Percentiles rank a stretch among this genome's conserved stretches.
phyloP scores from a whole-genome alignment of 2,329 filamentous ascomycete genomes.

The Aspergillus persii region DNA sequence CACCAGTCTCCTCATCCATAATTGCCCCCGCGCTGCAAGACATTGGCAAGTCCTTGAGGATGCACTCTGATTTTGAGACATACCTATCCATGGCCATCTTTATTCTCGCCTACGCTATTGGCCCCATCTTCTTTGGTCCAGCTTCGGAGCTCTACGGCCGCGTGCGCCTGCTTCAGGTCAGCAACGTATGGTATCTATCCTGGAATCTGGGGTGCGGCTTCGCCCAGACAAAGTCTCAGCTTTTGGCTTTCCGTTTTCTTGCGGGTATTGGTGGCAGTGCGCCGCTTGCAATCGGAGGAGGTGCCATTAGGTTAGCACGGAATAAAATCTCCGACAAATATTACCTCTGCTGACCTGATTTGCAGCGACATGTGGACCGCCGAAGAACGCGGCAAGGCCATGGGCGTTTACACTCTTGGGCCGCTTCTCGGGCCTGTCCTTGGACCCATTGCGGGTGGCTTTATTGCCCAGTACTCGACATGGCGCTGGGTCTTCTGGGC shows the following conservation, averaged over 20 bases:
- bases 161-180: slow-evolving; percentile 9
- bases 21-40: slow-evolving; percentile 50
- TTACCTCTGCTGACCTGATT: slow-evolving; percentile 21
- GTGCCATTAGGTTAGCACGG: slow-evolving; percentile 44
- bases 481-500: slow-evolving; percentile 75
- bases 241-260: slow-evolving; percentile 56
- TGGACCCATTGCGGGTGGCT: slow-evolving; percentile 64
- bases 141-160: slow-evolving; percentile 17
- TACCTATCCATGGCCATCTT: slow-evolving; percentile 55
- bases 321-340: not conserved
- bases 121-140: slow-evolving; percentile 15
- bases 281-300: slow-evolving; percentile 20
- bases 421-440: slow-evolving; percentile 64
- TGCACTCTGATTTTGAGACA: slow-evolving; percentile 43
- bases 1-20: slow-evolving; percentile 63
- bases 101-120: slow-evolving; percentile 51
- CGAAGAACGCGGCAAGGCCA: slow-evolving; percentile 61
- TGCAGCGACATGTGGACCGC: slow-evolving; percentile 58
- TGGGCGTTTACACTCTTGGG: slow-evolving; percentile 60
- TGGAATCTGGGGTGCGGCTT: slow-evolving; percentile 27
- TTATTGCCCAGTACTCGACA: slow-evolving; percentile 59
- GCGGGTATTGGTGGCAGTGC: slow-evolving; percentile 58
- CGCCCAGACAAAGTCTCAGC: slow-evolving; percentile 34
- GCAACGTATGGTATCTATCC: slow-evolving; percentile 14
- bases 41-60: slow-evolving; percentile 54